Base-by-base conservation (phyloP, 2,329 filamentous ascomycete species). In the Fusarium sp. region DNA sequence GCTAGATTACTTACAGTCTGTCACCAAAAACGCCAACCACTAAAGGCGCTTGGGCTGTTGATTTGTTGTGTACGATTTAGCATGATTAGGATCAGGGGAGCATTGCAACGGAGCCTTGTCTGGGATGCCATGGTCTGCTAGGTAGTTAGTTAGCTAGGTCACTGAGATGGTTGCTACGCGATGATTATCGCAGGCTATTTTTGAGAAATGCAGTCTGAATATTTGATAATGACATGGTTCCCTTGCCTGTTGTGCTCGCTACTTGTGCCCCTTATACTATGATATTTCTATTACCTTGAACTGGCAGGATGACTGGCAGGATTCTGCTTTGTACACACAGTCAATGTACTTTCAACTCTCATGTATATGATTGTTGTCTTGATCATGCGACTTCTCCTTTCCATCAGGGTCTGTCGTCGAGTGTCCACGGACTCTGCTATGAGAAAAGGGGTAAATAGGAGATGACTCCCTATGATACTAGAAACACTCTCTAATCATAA, bases 1-100 rank as follows among this genome's bases (percentile, higher is more conserved):
- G 72, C 80, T 95, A 47, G 89, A 85, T 9, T 95, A 92, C 72
- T 77, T 96, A 69, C 86, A 91, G 63, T 80, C 80, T 25, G 79
- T 81, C 3, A 80, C 81, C 10, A 77, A 78, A 32, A 78, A 70
- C 39, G 72, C 73, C n/a, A 72, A 72, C 22, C 73, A 75, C 35
- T 78, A 56, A 48, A 32, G 34, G 12, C 11, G 36, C 22, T 29
- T 42, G 41, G 52, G 39, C 32, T 49, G 24, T 47, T 50, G 36
- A 42, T 53, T 59, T 38, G 48, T 47, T 53, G 44, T 69, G 62
- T 50, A 59, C 43, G 49, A 58, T 54, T 57, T 66, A 53, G 53
- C 58, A 66, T 59, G 39, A 39, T 47, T 66, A 50, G 56, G 64
- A 47, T 57, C 49, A 45, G 46, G 35, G 49, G 42, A 62, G 52